Conservation (phyloP, 768 basidiomycete genomes). For the Boletus eberwhitei region DNA sequence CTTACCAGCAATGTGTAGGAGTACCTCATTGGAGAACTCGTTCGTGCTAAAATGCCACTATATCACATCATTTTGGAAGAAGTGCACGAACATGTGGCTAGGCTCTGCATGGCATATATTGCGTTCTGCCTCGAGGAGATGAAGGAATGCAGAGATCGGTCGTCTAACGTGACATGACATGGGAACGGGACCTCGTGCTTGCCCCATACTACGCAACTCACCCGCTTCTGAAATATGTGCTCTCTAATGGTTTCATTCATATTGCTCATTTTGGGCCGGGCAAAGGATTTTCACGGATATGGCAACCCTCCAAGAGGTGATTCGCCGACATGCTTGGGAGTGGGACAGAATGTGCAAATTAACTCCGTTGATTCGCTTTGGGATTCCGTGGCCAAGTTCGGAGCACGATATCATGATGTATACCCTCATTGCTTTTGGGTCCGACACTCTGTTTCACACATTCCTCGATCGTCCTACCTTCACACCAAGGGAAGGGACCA, state of each 20-base stretch:
- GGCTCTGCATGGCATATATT: slow-evolving; percentile 11
- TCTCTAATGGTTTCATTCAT: slow-evolving; percentile 7
- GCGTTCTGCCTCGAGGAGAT: slow-evolving; percentile 3
- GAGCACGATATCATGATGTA: slow-evolving; percentile 4
- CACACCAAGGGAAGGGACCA: not conserved
- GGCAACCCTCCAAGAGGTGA: not conserved
- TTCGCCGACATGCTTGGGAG: not conserved
- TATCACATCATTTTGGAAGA: slow-evolving; percentile 9
- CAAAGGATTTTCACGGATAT: not conserved
- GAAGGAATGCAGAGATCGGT: not conserved
- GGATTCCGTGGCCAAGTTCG: slow-evolving; percentile 1
- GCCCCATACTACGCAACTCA: not conserved
- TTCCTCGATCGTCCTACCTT: not conserved
- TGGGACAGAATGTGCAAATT: slow-evolving; percentile 5
- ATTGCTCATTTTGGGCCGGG: not conserved
- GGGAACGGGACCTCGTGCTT: not conserved
- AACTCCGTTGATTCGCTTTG: not conserved
- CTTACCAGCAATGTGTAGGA: not conserved
- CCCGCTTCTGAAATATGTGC: slow-evolving; percentile 9
- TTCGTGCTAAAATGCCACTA: not conserved
- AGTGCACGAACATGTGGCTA: slow-evolving; percentile 3
- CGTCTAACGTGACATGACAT: too few species aligned
- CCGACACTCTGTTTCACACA: not conserved
- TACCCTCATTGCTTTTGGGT: slow-evolving; percentile 4
- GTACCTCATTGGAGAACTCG: slow-evolving; percentile 10